Conservation (phyloP, 176 grass and related monocot genomes). For the sorghum (Sorghum bicolor) region Sorghum_bicolor_NCBIv3 NC_012876.2:14777501-14778000, state of each 20-base stretch:
- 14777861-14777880: constrained; percentile 50
- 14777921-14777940: constrained; percentile 68
- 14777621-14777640: not conserved
- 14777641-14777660: not conserved
- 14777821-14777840: constrained; percentile 68
- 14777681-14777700: constrained; percentile 2
- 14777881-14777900: constrained; percentile 93
- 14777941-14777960: not conserved
- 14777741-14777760: not conserved
- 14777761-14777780: not conserved
- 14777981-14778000: not conserved
- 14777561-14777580: constrained; percentile 3
- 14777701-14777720: not conserved
- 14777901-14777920: constrained; percentile 90
- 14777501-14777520: too few relatives aligned
- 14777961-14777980: not conserved
- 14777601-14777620: not conserved
- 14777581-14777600: not conserved
- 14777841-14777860: constrained; percentile 93
- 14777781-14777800: constrained; percentile 32
- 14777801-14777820: constrained; percentile 10
- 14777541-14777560: not conserved
- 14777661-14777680: not conserved
- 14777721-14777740: not conserved
- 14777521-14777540: not conserved